phyloP scores from a whole-genome alignment of 352 stramenopile species.

The Pythium coloratum region DNA sequence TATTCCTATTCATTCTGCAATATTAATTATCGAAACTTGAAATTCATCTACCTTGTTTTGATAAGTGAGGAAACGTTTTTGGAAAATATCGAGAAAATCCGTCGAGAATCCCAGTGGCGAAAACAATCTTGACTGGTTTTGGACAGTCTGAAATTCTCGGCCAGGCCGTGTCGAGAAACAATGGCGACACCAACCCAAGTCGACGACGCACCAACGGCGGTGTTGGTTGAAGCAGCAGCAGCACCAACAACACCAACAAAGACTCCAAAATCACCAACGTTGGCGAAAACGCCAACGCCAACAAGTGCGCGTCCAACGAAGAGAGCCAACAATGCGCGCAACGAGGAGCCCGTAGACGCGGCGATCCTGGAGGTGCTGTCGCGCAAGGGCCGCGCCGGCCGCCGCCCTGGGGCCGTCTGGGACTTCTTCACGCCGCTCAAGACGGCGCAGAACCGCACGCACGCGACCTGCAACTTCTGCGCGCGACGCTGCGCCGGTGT shows the following conservation, averaged over 20 bases:
- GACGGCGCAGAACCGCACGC: slow-evolving; percentile 44
- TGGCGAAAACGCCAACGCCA: slow-evolving; percentile 6
- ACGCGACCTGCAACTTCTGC: slow-evolving; percentile 56
- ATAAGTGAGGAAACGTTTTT: not conserved
- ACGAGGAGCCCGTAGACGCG: not conserved
- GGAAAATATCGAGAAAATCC: not conserved
- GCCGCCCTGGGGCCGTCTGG: slow-evolving; percentile 48
- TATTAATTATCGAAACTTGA: slow-evolving; percentile 11
- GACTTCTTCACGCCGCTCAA: slow-evolving; percentile 47
- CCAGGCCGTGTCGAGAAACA: slow-evolving; percentile 1
- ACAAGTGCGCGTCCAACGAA: not conserved
- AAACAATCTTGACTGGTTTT: slow-evolving; percentile 19
- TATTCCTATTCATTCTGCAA: slow-evolving; percentile 11
- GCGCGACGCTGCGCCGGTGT: slow-evolving; percentile 43
- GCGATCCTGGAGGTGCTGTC: not conserved
- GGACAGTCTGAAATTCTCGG: slow-evolving; percentile 19
- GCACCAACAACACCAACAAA: not conserved
- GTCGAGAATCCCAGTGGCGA: not conserved
- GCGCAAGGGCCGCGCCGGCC: slow-evolving; percentile 25
- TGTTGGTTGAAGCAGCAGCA: not conserved
- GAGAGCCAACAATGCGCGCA: not conserved
- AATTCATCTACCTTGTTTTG: not conserved
- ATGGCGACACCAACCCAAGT: slow-evolving; percentile 8
- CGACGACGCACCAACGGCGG: not conserved
- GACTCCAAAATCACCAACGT: not conserved